Evolutionary conservation across 768 basidiomycete species (phyloP), one percentile per base, ranked within the genome.

Genomic region (Hemileccinum rubropunctum): DNA sequence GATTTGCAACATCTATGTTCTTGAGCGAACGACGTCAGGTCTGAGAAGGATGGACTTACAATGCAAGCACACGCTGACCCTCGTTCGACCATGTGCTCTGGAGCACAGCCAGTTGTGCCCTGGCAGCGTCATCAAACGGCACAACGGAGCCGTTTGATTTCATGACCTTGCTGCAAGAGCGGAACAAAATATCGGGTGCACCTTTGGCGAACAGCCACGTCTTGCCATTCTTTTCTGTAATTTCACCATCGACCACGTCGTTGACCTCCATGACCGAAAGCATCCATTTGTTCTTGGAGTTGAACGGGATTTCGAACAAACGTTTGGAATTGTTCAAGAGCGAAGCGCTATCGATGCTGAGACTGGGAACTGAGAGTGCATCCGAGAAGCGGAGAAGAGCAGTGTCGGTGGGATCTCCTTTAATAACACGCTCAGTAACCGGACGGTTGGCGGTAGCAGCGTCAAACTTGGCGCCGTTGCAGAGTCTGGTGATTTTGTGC

Each of bases 261-360:
- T 59, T 51, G 32, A 67, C 33, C 11, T 63, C 42, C 1, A 72
- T 56, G 45, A 78, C 66, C 44, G 73, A 77, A 42, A 82, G 69
- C 76, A 82, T 82, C 73, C 74, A 82, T 60, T 83, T 84, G 56
- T 79, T 78, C 57, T 73, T 74, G 11, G 77, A 80, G 43, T 76
- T 75, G 63, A 75, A 75, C 1, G 71, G 73, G 18, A 75, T 69
- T 48, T 71, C 70, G 41, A 69, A 73, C 4, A 66, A 48, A 48
- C 65, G 63, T 41, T 44, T 53, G 34, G 65, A 65, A 0, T 56
- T 50, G 0, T 44, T 45, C 44, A 64, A 39, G 17, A 68, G 47
- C 4, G 61, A 54, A 26, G 68, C 26, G 1, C 58, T 42, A 28
- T 65, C 20, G 36, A 71, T 59, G 21, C 39, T n/a, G 10, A 58